These are phyloP conservation scores for Aspergillus vadensis DNA, from an alignment of 2,329 filamentous ascomycete genomes.

Conservation along the genomic window DNA sequence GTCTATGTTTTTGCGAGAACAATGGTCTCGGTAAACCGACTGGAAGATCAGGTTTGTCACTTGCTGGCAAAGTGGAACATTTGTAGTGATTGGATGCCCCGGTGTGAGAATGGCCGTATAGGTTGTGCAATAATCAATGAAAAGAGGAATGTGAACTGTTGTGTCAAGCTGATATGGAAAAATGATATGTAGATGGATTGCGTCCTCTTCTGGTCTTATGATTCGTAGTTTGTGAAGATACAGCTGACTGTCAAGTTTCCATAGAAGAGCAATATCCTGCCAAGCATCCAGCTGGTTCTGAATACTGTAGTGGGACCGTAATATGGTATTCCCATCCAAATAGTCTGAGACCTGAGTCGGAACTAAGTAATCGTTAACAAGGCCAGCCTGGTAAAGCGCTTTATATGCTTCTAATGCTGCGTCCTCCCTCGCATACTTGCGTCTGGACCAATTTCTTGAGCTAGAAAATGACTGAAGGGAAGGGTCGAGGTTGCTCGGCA, in stretches of 20 bases:
- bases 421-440: constrained; percentile 1
- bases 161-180: neutral
- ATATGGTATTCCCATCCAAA: neutral
- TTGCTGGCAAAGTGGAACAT: neutral
- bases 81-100: neutral
- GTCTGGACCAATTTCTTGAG: neutral
- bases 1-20: neutral
- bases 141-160: neutral
- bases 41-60: constrained; percentile 1
- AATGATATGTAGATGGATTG: neutral
- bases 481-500: constrained; percentile 6
- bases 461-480: constrained; percentile 1
- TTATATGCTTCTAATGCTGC: constrained; percentile 10
- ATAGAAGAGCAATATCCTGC: neutral
- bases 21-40: neutral
- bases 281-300: neutral
- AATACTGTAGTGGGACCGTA: neutral
- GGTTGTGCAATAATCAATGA: neutral
- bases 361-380: constrained; percentile 8
- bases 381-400: neutral
- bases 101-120: neutral
- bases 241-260: neutral
- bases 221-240: neutral
- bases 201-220: neutral
- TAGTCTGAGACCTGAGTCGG: neutral